Evolutionary conservation across 2,329 filamentous ascomycete species (phyloP).

Genomic region (Fusarium stilboides): DNA sequence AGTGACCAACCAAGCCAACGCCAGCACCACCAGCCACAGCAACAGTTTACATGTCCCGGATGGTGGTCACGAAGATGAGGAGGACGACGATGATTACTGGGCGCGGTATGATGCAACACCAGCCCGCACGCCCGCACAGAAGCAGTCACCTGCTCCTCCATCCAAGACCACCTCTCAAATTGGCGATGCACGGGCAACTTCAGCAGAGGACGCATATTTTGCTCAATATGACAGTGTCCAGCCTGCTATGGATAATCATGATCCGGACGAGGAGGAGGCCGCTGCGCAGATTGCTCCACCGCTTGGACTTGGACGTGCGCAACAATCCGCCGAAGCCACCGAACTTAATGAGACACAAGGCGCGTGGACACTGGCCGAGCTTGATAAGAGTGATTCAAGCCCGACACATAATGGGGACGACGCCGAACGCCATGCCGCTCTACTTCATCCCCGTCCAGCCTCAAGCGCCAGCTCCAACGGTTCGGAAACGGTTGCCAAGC

Average conservation of each 20-base stretch:
- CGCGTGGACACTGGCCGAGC: constrained; percentile 62
- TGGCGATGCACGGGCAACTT: constrained; percentile 49
- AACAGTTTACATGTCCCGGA: constrained; percentile 34
- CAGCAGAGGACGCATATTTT: constrained; percentile 80
- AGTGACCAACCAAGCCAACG: constrained; percentile 30
- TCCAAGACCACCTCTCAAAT: constrained; percentile 48
- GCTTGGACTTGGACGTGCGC: constrained; percentile 44
- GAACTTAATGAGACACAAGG: constrained; percentile 52
- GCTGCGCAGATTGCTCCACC: constrained; percentile 55
- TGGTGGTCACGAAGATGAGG: constrained; percentile 60
- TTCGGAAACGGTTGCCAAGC: constrained; percentile 72
- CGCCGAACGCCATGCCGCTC: constrained; percentile 55
- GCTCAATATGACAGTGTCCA: constrained; percentile 84
- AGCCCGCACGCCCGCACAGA: constrained; percentile 72
- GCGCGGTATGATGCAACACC: constrained; percentile 82
- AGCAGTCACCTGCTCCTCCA: constrained; percentile 74
- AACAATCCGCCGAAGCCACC: constrained; percentile 36
- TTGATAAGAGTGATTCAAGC: constrained; percentile 58
- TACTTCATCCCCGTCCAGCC: constrained; percentile 71
- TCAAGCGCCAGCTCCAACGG: constrained; percentile 72
- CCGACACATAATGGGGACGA: constrained; percentile 48
- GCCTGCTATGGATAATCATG: constrained; percentile 84
- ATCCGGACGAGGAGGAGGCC: constrained; percentile 77
- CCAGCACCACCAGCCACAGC: constrained; percentile 22
- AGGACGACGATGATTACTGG: constrained; percentile 86